Base-by-base conservation (phyloP, 768 basidiomycete species). In the Lactarius deliciosus region DNA sequence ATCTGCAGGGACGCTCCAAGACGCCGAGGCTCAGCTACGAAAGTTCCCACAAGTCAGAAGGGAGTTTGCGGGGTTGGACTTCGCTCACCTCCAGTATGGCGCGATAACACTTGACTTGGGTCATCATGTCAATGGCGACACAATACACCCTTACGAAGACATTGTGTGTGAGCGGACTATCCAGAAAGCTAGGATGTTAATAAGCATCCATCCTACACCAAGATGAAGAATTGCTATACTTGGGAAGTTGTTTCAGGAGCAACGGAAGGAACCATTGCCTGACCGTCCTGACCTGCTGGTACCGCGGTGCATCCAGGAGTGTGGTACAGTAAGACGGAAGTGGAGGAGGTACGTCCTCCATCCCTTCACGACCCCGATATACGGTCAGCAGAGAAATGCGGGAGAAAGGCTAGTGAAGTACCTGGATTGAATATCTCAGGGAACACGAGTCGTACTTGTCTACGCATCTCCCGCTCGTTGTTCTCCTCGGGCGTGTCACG, bases 261-360 rank as follows among this genome's bases (percentile, higher is more conserved):
- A 86, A 78, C 3, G 91, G 92, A n/a, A 91, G 74, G 38, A 94
- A 78, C 92, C 92, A 94, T 57, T 85, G 83, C 63, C 80, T 81
- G 63, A 92, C 82, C 10, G 83, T 84, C 70, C 87, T 81, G 43
- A 90, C 84, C 76, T 92, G 90, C 69, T 92, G 90, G 68, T 85
- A 92, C 25, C 89, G 84, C 28, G 89, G 81, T 3, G 89, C 86
- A 5, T 75, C 75, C 36, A 86, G 72, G 53, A 88, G 72, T 5
- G 76, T 78, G 10, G 71, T 75, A 73, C 87, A 90, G 32, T 75
- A 77, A 18, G 73, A 69, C 15, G 80, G 74, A 63, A 71, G 45
- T n/a, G 65, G 61, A n/a, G 68, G 34, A 22, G 57, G 63, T 15
- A 25, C 66, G 7, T 30, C 47, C 10, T 60, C 62, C 5, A 30